phyloP scores from a whole-genome alignment of 2,329 filamentous ascomycete species.

The Atkinsonella texensis region DNA sequence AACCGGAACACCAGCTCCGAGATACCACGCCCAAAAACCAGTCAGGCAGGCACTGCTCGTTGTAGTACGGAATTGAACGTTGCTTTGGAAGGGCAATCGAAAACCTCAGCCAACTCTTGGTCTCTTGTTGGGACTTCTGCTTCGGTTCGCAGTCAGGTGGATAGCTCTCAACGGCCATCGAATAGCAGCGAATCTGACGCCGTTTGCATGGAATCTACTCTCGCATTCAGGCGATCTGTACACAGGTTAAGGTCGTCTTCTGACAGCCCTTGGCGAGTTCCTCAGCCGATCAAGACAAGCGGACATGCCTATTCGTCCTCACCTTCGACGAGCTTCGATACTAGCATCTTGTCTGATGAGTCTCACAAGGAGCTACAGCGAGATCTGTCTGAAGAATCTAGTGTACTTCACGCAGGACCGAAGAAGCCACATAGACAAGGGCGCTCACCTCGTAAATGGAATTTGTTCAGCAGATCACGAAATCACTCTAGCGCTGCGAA shows the following conservation, averaged over 20 bases:
- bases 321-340: constrained; percentile 45
- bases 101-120: constrained; percentile 27
- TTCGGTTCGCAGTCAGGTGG: constrained; percentile 26
- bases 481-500: constrained; percentile 28
- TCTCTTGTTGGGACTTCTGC: constrained; percentile 43
- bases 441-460: constrained; percentile 50
- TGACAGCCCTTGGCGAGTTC: constrained; percentile 33
- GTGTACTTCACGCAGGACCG: constrained; percentile 19
- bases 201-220: constrained; percentile 32
- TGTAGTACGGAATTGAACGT: constrained; percentile 30
- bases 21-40: constrained; percentile 26
- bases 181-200: constrained; percentile 46
- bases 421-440: constrained; percentile 46
- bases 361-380: constrained; percentile 32
- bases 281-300: constrained; percentile 39
- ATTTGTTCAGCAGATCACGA: constrained; percentile 47
- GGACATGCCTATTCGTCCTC: constrained; percentile 29
- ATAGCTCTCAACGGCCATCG: constrained; percentile 32
- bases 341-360: constrained; percentile 45
- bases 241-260: constrained; percentile 36
- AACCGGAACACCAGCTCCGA: constrained; percentile 39
- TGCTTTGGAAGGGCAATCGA: constrained; percentile 27
- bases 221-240: constrained; percentile 43
- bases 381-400: constrained; percentile 21
- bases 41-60: constrained; percentile 31